These are phyloP conservation scores for Trichoderma pleuroti DNA, from an alignment of 2,329 filamentous ascomycete species.

Conservation along the genomic window DNA sequence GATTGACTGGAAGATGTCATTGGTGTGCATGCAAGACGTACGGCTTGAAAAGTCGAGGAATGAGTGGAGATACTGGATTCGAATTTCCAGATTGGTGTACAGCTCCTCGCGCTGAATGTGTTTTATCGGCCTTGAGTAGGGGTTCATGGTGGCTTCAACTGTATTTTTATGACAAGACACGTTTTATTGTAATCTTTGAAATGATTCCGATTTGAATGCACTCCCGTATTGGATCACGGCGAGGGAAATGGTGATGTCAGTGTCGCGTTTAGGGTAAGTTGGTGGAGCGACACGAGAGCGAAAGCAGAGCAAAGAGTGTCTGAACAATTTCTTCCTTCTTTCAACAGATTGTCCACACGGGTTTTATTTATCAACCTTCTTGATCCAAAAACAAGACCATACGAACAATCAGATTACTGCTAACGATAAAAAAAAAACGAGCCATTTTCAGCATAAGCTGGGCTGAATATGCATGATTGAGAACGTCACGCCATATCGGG, in stretches of 20 bases:
- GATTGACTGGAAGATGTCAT: not conserved
- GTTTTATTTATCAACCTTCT: not conserved
- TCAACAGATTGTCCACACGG: not conserved
- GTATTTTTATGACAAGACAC: not conserved
- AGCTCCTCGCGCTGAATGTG: conserved; percentile 68
- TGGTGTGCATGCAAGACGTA: conserved; percentile 38
- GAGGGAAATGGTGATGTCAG: not conserved
- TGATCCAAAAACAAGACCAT: too few relatives aligned
- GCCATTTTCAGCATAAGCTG: conserved; percentile 5
- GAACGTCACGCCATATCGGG: conserved; percentile 13
- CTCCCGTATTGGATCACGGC: too few relatives aligned
- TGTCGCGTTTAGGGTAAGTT: not conserved
- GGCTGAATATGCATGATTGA: conserved; percentile 8
- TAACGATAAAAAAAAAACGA: not conserved
- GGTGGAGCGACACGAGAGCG: not conserved
- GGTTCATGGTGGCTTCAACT: not conserved
- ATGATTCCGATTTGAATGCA: too few relatives aligned
- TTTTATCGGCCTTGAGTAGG: conserved; percentile 38
- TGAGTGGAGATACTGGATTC: conserved; percentile 69
- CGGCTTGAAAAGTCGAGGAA: conserved; percentile 72
- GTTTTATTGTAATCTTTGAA: not conserved
- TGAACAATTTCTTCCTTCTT: not conserved
- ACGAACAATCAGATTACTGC: not conserved
- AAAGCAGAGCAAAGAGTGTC: not conserved
- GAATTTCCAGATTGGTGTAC: conserved; percentile 65